Evolutionary conservation across 2,329 filamentous ascomycete genomes (phyloP), one percentile per base, ranked within the genome.

Genomic region (Sordariomycetes sp.): DNA sequence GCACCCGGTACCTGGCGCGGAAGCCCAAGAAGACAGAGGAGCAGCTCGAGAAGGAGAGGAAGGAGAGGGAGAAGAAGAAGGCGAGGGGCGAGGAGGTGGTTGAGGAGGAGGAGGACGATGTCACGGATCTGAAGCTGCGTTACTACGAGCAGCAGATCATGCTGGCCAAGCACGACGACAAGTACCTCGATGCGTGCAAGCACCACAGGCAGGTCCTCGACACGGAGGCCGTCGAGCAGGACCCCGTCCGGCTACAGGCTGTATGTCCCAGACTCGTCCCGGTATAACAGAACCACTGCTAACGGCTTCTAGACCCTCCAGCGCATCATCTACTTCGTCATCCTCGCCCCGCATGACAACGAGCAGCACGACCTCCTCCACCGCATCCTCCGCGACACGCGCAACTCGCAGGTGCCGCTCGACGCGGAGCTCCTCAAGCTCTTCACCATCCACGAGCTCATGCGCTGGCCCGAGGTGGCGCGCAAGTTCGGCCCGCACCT

Each of bases 71-170:
- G 76, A 90, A 92, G 77, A 90, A 89, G 76, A 86, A 86, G 74
- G 88, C 87, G 60, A 83, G 87, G 51, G 88, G 85, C 28, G 88
- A 89, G 61, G 90, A 95, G 66, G 88, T 90, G 28, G 85, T 89
- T 1, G 82, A 88, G 63, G 89, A 87, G 70, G 82, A 85, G 64
- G 82, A 87, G 65, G 92, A 96, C 64, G 92, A 97, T 73, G 92
- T 95, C 55, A 97, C 94, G 54, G 94, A 97, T 70, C 77, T 99
- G 64, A 99, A 99, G 81, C 81, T 99, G 65, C 85, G 84, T 63
- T 99, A 91, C 76, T 99, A 97, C 75, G 92, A 97, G 75, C 94
- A 97, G 72, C 94, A 99, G 75, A 96, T 99, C 68, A 88, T 85
- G 53, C 79, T 99, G 57, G 90, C 94, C 59, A 97, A 97, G 80